These are phyloP conservation scores for Beauveria varroae DNA, from an alignment of 2,329 filamentous ascomycete genomes.

Conservation along the genomic window DNA sequence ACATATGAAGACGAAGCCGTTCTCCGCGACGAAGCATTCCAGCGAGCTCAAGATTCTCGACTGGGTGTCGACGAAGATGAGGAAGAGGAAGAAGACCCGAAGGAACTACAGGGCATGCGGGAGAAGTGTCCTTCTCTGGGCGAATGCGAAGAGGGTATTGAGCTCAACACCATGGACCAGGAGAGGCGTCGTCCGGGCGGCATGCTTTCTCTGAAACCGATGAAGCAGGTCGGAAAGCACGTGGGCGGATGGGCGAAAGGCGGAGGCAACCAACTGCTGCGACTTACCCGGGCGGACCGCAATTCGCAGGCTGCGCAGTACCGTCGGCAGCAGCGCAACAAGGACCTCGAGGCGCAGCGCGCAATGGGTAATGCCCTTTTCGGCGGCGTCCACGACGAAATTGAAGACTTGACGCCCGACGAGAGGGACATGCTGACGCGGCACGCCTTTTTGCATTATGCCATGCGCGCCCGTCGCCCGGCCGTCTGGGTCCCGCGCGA, in stretches of 20 bases:
- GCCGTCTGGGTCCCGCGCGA: slow-evolving; percentile 93
- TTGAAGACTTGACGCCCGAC: slow-evolving; percentile 87
- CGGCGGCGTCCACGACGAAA: slow-evolving; percentile 80
- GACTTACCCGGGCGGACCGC: slow-evolving; percentile 28
- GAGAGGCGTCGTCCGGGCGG: slow-evolving; percentile 16
- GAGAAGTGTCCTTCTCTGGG: slow-evolving; percentile 19
- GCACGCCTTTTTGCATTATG: slow-evolving; percentile 85
- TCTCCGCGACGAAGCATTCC: slow-evolving; percentile 82
- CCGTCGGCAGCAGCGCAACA: slow-evolving; percentile 39
- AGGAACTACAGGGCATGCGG: slow-evolving; percentile 19
- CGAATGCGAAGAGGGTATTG: slow-evolving; percentile 27
- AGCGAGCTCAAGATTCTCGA: slow-evolving; percentile 64
- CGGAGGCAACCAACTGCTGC: slow-evolving; percentile 41
- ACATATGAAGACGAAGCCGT: slow-evolving; percentile 94
- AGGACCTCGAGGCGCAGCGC: slow-evolving; percentile 65
- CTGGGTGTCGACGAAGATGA: slow-evolving; percentile 54
- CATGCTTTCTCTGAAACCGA: slow-evolving; percentile 31
- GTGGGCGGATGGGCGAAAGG: slow-evolving; percentile 30
- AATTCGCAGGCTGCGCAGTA: slow-evolving; percentile 38
- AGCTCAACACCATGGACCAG: slow-evolving; percentile 31
- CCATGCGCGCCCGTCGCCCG: slow-evolving; percentile 74
- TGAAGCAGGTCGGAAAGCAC: slow-evolving; percentile 34
- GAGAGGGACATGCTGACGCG: slow-evolving; percentile 80
- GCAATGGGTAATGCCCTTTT: slow-evolving; percentile 76
- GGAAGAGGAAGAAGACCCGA: slow-evolving; percentile 35